Evolutionary conservation across 2,329 filamentous ascomycete genomes (phyloP).

Genomic region (Domatiomyces catenatus): DNA sequence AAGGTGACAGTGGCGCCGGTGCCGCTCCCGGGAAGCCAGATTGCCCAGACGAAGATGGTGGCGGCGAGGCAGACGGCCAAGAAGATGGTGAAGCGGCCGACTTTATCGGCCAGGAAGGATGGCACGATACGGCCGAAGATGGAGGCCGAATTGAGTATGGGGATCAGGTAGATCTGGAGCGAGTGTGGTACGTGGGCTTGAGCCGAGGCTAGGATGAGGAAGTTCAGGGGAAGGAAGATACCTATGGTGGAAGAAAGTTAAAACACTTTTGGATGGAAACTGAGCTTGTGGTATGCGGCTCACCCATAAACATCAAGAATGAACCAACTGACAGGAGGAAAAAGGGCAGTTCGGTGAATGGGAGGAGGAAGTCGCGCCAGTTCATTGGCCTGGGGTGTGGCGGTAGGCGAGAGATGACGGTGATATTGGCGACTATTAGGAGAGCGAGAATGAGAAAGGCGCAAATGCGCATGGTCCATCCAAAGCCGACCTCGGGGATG

Average conservation of each 20-base stretch:
- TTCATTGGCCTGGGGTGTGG: conserved; percentile 23
- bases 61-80: conserved; percentile 25
- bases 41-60: conserved; percentile 34
- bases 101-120: conserved; percentile 20
- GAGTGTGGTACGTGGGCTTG: conserved; percentile 32
- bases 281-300: conserved; percentile 5
- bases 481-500: conserved; percentile 38
- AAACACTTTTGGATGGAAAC: neutral
- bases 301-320: conserved; percentile 11
- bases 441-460: conserved; percentile 49
- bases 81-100: conserved; percentile 18
- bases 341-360: conserved; percentile 18
- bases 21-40: conserved; percentile 40
- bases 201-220: conserved; percentile 17
- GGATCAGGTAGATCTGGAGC: conserved; percentile 38
- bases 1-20: conserved; percentile 48
- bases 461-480: conserved; percentile 42
- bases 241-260: conserved; percentile 27
- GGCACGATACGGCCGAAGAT: conserved; percentile 23
- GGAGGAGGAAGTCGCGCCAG: conserved; percentile 19
- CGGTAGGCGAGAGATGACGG: conserved; percentile 37
- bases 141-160: conserved; percentile 37
- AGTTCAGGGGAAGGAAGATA: conserved; percentile 20
- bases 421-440: conserved; percentile 37
- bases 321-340: conserved; percentile 14